Percentiles rank a stretch among this genome's conserved stretches.
Evolutionary conservation across 1,284 basidiomycete genomes (phyloP).

Genomic region (Lentinus polychrous): DNA sequence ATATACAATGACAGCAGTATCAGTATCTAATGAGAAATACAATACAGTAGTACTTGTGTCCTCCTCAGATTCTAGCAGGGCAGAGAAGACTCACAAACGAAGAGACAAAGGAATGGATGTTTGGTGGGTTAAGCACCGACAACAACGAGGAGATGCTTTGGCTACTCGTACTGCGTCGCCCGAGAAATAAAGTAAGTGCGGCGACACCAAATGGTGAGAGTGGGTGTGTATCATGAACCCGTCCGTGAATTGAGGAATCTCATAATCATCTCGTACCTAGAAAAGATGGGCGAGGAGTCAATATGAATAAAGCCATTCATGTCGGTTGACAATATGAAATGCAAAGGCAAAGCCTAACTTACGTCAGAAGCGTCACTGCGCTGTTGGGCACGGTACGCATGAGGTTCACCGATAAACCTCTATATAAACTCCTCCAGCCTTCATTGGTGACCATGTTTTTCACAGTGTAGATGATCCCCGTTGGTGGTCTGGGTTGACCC

Average conservation of each 20-base stretch:
- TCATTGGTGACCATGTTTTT: constrained; percentile 71
- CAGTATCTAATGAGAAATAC: too few relatives aligned
- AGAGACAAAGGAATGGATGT: too few relatives aligned
- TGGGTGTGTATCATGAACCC: background rate
- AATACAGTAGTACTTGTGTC: background rate
- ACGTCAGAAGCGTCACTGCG: constrained; percentile 93
- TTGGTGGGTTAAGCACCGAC: too few relatives aligned
- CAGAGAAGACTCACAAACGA: background rate
- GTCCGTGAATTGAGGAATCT: constrained; percentile 38
- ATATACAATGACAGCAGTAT: background rate
- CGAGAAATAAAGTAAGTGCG: too few relatives aligned
- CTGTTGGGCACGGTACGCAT: constrained; percentile 90
- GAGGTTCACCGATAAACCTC: constrained; percentile 86
- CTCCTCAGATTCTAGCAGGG: background rate
- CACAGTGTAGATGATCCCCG: constrained; percentile 69
- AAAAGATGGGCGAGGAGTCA: background rate
- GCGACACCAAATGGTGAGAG: too few relatives aligned
- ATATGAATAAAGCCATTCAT: background rate
- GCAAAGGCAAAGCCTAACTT: constrained; percentile 31
- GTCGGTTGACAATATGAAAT: constrained; percentile 3
- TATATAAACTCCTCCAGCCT: constrained; percentile 84
- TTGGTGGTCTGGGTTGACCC: constrained; percentile 30
- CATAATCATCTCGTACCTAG: constrained; percentile 64
- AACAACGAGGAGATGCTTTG: too few relatives aligned
- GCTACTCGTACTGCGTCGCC: too few relatives aligned